Percentiles rank a stretch among this genome's conserved stretches.
These are phyloP conservation scores for Nigrospora sphaerica DNA, from an alignment of 2,329 filamentous ascomycete species.

Conservation along the genomic window DNA sequence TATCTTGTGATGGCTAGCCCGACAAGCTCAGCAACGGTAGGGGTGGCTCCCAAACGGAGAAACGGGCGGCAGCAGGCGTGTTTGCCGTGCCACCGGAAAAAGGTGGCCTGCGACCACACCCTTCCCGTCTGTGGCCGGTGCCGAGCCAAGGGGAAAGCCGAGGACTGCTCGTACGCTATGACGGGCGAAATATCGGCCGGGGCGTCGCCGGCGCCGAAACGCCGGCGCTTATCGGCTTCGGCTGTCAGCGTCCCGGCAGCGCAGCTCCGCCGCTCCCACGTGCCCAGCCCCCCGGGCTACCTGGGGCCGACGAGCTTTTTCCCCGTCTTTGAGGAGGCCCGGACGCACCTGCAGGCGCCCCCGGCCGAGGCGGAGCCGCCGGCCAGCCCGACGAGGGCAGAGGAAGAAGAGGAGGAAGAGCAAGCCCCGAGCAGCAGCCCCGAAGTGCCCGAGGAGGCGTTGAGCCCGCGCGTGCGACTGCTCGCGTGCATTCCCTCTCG, in stretches of 20 bases:
- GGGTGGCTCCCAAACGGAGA: neutral
- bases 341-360: conserved; percentile 15
- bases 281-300: conserved; percentile 1
- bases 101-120: conserved; percentile 8
- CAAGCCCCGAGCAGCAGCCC: neutral
- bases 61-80: conserved; percentile 7
- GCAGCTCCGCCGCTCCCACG: neutral
- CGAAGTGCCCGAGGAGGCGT: neutral
- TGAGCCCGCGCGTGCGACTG: neutral
- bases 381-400: neutral
- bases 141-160: neutral
- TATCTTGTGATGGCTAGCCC: neutral
- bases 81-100: conserved; percentile 4
- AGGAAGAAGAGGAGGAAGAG: no score
- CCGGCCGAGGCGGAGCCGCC: neutral
- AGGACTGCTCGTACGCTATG: conserved; percentile 2
- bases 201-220: neutral
- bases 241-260: neutral
- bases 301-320: conserved; percentile 15
- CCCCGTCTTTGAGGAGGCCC: conserved; percentile 25
- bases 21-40: neutral
- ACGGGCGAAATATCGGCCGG: neutral
- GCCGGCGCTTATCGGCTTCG: neutral
- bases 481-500: neutral
- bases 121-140: conserved; percentile 5